Percentiles rank a stretch among this genome's conserved stretches.
These are phyloP conservation scores for Claviceps purpurea DNA, from an alignment of 2,329 filamentous ascomycete genomes.

Conservation along the genomic window DNA sequence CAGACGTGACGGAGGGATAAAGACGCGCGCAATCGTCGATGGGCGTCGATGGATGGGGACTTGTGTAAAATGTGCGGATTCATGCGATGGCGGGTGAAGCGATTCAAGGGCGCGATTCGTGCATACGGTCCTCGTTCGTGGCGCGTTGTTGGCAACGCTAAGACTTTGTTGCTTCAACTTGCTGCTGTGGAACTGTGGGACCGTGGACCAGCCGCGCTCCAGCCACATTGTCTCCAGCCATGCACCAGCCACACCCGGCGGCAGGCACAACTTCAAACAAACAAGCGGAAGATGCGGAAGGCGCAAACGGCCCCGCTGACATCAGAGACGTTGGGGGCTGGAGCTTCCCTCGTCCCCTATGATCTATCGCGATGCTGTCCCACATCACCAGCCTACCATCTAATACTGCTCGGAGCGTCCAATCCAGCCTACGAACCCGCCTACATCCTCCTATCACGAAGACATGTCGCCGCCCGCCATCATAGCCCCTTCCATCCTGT, in stretches of 20 bases:
- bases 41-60: background rate
- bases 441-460: constrained; percentile 9
- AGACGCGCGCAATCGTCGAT: background rate
- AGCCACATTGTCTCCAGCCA: no score
- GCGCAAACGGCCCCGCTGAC: constrained; percentile 6
- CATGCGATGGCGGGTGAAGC: background rate
- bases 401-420: no score
- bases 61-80: background rate
- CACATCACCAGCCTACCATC: no score
- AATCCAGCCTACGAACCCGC: background rate
- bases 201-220: no score
- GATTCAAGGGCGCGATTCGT: background rate
- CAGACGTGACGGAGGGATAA: background rate
- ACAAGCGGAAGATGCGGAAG: no score
- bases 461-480: constrained; percentile 82
- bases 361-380: no score
- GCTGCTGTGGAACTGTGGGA: no score
- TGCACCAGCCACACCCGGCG: background rate
- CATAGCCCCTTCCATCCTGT: constrained; percentile 95
- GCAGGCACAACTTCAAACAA: background rate
- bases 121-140: background rate
- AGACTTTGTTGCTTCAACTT: background rate
- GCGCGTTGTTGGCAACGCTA: background rate
- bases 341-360: background rate
- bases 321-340: constrained; percentile 2